Conservation (phyloP, 352 stramenopile species). For the Phytophthora sojae region DNA sequence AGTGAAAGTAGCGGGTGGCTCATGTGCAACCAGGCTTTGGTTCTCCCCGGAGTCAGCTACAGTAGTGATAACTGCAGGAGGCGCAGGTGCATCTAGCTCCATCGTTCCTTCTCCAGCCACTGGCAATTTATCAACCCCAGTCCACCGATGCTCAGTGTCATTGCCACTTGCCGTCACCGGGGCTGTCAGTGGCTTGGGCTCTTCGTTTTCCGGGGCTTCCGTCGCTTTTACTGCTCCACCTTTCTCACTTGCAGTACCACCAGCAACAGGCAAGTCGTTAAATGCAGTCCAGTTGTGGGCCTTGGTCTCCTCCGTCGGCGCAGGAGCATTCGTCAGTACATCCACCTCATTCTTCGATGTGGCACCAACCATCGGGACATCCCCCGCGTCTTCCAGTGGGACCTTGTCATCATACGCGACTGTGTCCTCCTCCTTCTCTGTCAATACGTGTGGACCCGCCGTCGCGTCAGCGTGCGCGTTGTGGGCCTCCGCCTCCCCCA, state of each 20-base stretch:
- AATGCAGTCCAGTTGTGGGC: conserved; percentile 30
- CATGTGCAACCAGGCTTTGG: neutral
- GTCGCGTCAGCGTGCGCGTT: conserved; percentile 27
- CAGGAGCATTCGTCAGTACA: neutral
- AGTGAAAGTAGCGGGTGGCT: conserved; percentile 3
- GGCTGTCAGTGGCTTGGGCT: conserved; percentile 6
- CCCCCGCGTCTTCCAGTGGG: conserved; percentile 28
- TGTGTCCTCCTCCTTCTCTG: conserved; percentile 21
- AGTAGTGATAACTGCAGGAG: neutral
- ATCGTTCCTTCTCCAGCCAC: conserved; percentile 8
- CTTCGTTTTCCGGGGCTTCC: conserved; percentile 12
- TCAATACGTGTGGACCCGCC: conserved; percentile 16
- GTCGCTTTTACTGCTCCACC: neutral
- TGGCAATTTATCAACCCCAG: conserved; percentile 32
- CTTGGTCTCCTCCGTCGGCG: neutral
- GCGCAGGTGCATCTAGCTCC: neutral
- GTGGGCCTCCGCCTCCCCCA: conserved; percentile 26
- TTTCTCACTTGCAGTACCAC: neutral
- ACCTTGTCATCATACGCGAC: conserved; percentile 36
- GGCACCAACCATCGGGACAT: conserved; percentile 27
- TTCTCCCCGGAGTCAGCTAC: neutral
- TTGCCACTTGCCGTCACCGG: neutral
- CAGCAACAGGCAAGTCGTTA: conserved; percentile 23
- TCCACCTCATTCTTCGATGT: conserved; percentile 15
- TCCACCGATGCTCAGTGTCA: conserved; percentile 24